phyloP scores from a whole-genome alignment of 2,329 filamentous ascomycete species.

The Exophiala sp. region DNA sequence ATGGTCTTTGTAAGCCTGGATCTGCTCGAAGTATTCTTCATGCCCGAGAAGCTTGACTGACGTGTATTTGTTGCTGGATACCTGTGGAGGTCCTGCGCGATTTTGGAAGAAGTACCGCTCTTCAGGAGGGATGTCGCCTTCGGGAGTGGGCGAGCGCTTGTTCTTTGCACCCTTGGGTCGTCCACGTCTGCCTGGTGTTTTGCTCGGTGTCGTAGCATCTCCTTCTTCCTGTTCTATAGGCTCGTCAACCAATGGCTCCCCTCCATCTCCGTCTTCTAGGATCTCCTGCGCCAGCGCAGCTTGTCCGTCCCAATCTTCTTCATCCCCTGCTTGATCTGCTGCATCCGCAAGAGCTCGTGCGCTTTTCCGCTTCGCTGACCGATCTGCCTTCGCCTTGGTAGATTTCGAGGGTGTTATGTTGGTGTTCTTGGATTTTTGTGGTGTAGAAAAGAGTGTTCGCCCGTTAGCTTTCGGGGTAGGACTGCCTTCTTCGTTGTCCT shows the following conservation, averaged over 20 bases:
- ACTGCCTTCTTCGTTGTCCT: conserved; percentile 18
- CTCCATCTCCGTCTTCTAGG: conserved; percentile 45
- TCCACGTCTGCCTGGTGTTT: conserved; percentile 55
- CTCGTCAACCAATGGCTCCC: conserved; percentile 30
- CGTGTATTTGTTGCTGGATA: conserved; percentile 79
- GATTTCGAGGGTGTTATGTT: conserved; percentile 60
- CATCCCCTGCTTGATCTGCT: conserved; percentile 65
- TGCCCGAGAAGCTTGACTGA: conserved; percentile 76
- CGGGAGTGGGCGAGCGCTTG: conserved; percentile 72
- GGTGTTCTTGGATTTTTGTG: conserved; percentile 33
- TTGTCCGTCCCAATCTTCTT: conserved; percentile 59
- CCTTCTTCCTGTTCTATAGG: conserved; percentile 36
- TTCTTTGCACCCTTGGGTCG: conserved; percentile 56
- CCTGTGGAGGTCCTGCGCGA: conserved; percentile 73
- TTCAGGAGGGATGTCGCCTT: conserved; percentile 76
- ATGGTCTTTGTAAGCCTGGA: conserved; percentile 62
- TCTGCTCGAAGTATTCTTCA: conserved; percentile 79
- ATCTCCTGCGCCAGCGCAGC: conserved; percentile 68
- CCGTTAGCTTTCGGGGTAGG: conserved; percentile 30
- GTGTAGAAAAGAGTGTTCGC: conserved; percentile 40
- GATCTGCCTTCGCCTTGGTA: conserved; percentile 63
- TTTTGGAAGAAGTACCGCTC: conserved; percentile 95
- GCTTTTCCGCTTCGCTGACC: conserved; percentile 83
- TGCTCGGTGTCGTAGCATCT: conserved; percentile 37
- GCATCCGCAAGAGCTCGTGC: conserved; percentile 71